Conservation (phyloP, 225 moss, liverwort and hornwort genomes). For the Neckera pumila region DNA sequence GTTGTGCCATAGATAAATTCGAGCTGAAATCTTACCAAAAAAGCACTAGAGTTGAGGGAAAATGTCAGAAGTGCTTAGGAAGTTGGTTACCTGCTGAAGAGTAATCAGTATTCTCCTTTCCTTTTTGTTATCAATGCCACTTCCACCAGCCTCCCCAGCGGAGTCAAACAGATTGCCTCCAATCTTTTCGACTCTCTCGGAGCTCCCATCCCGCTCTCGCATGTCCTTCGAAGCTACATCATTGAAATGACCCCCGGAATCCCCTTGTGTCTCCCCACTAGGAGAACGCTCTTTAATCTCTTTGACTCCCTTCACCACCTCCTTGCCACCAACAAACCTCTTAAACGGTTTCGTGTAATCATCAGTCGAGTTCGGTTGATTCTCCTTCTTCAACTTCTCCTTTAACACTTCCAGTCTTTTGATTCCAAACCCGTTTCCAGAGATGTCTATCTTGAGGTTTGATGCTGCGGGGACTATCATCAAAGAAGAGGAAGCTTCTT, state of each 20-base stretch:
- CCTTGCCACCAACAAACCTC: constrained; percentile 63
- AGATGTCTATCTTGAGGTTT: constrained; percentile 30
- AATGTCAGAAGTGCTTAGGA: not conserved
- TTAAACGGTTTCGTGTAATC: constrained; percentile 85
- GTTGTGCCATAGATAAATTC: not conserved
- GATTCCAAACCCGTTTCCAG: constrained; percentile 39
- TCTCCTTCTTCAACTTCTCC: constrained; percentile 68
- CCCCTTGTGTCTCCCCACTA: constrained; percentile 16
- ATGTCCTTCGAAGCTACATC: constrained; percentile 26
- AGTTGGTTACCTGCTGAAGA: constrained; percentile 28
- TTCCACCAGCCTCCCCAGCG: constrained; percentile 7
- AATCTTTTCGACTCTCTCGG: constrained; percentile 12
- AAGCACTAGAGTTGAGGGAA: not conserved
- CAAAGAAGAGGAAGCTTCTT: constrained; percentile 20
- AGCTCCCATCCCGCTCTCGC: constrained; percentile 11
- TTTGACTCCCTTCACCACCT: constrained; percentile 33
- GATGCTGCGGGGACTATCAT: not conserved
- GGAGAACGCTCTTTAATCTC: constrained; percentile 32
- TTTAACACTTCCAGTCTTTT: constrained; percentile 72
- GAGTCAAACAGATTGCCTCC: not conserved
- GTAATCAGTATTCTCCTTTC: constrained; percentile 28
- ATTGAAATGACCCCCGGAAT: constrained; percentile 12
- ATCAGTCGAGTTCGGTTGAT: constrained; percentile 28
- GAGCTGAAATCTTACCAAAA: not conserved
- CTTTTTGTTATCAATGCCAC: constrained; percentile 1